Conservation (phyloP, 106 monocot species). For the Dendrobium catenatum region DNA sequence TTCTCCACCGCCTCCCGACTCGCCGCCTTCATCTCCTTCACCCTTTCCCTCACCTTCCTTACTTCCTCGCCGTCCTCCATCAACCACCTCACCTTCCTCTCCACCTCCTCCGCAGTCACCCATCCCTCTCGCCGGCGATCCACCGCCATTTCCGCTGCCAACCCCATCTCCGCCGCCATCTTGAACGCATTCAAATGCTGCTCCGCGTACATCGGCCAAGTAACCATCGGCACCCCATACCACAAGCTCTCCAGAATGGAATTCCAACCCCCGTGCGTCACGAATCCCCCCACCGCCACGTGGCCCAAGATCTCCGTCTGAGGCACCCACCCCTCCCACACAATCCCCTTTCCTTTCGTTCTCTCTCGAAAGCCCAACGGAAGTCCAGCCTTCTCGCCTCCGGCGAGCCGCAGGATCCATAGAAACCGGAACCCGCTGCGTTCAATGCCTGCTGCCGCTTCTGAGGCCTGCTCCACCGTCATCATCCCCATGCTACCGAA, state of each 20-base stretch:
- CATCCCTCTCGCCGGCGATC: background rate
- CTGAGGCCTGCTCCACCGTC: slow-evolving; percentile 20
- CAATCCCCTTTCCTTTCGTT: slow-evolving; percentile 29
- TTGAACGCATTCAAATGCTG: slow-evolving; percentile 32
- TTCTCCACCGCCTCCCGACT: background rate
- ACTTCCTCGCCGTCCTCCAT: slow-evolving; percentile 26
- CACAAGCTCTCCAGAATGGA: slow-evolving; percentile 40
- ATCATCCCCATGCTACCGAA: slow-evolving; percentile 56
- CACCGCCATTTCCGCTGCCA: background rate
- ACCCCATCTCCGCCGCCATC: slow-evolving; percentile 10
- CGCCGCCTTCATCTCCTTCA: background rate
- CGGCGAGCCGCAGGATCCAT: slow-evolving; percentile 5
- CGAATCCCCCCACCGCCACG: slow-evolving; percentile 20
- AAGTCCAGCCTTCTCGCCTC: slow-evolving; percentile 16
- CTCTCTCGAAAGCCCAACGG: slow-evolving; percentile 45
- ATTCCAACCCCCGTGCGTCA: slow-evolving; percentile 84
- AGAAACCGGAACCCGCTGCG: background rate
- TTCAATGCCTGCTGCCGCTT: slow-evolving; percentile 1
- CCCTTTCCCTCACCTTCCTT: slow-evolving; percentile 17
- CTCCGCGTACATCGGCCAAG: slow-evolving; percentile 37
- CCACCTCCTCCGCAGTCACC: slow-evolving; percentile 23
- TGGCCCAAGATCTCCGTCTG: slow-evolving; percentile 12
- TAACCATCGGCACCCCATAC: slow-evolving; percentile 26
- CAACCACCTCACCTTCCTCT: slow-evolving; percentile 22
- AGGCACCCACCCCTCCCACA: slow-evolving; percentile 15